A percentile compares a stretch with the other conserved stretches of the same genome.
phyloP scores from a whole-genome alignment of 495 filamentous ascomycete genomes.

The Trichoderma virens region DNA sequence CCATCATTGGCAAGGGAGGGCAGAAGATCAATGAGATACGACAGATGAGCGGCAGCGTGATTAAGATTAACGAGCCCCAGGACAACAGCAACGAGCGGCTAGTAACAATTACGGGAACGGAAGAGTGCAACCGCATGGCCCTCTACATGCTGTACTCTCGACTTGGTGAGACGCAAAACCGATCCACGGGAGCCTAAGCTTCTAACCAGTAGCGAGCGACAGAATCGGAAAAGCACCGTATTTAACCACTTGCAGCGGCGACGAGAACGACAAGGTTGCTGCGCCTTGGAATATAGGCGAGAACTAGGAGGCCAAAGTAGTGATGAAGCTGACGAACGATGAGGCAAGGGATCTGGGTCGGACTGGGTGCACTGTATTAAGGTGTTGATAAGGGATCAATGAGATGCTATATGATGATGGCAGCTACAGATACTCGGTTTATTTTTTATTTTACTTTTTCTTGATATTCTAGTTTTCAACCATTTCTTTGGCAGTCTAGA shows the following conservation, averaged over 20 bases:
- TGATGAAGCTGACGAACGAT: neutral
- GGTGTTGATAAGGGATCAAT: neutral
- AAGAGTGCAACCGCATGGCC: slow-evolving; percentile 98
- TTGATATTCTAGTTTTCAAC: neutral
- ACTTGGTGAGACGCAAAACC: slow-evolving; percentile 64
- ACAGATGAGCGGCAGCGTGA: slow-evolving; percentile 92
- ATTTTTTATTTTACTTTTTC: neutral
- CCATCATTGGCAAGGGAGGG: slow-evolving; percentile 97
- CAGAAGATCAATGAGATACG: slow-evolving; percentile 99
- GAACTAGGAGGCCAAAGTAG: no score
- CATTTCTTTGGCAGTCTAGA: slow-evolving; percentile 2
- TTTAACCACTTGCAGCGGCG: slow-evolving; percentile 18
- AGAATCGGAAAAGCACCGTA: slow-evolving; percentile 42
- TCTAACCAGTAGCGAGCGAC: slow-evolving; percentile 16
- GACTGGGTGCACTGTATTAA: neutral
- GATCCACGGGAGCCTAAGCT: slow-evolving; percentile 10
- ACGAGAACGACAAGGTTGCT: neutral
- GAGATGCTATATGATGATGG: slow-evolving; percentile 11
- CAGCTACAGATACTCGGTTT: neutral
- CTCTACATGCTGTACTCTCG: slow-evolving; percentile 97
- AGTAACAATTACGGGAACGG: slow-evolving; percentile 94
- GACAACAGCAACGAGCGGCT: slow-evolving; percentile 97
- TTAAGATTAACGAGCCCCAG: slow-evolving; percentile 99
- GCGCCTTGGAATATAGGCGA: neutral
- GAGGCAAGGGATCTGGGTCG: neutral